phyloP scores from a whole-genome alignment of 2,329 filamentous ascomycete species.

The Alternaria alternata region DNA sequence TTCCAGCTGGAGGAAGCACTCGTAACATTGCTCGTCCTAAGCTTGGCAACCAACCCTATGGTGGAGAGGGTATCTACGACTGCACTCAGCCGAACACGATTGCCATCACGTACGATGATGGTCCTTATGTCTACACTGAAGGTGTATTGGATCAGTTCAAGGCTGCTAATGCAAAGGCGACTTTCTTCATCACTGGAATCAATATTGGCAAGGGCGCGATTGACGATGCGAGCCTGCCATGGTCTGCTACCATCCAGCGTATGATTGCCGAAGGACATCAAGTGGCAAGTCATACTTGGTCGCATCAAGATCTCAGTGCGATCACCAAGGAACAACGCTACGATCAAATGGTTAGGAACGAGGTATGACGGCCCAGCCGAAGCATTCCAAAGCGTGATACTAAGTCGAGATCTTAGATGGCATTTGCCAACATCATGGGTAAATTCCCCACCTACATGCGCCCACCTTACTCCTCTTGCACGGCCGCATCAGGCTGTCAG shows the following conservation, averaged over 20 bases:
- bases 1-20: conserved; percentile 63
- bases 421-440: conserved; percentile 62
- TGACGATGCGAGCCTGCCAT: conserved; percentile 55
- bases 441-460: conserved; percentile 65
- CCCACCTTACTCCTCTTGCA: conserved; percentile 59
- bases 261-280: conserved; percentile 66
- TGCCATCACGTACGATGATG: conserved; percentile 73
- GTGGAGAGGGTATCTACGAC: conserved; percentile 64
- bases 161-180: conserved; percentile 67
- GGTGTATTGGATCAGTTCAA: conserved; percentile 67
- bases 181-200: conserved; percentile 71
- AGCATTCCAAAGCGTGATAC: background rate
- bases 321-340: conserved; percentile 55
- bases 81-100: conserved; percentile 64
- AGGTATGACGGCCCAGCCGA: conserved; percentile 26
- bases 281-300: conserved; percentile 67
- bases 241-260: conserved; percentile 61
- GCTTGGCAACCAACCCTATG: conserved; percentile 64
- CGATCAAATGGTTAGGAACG: conserved; percentile 61
- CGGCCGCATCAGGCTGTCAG: conserved; percentile 45
- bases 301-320: conserved; percentile 59
- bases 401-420: conserved; percentile 47
- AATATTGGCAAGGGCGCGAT: conserved; percentile 65
- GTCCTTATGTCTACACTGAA: conserved; percentile 68
- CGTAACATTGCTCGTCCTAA: conserved; percentile 60